Conservation (phyloP, 73 alveolate genomes). For the Tetrahymena borealis region DNA sequence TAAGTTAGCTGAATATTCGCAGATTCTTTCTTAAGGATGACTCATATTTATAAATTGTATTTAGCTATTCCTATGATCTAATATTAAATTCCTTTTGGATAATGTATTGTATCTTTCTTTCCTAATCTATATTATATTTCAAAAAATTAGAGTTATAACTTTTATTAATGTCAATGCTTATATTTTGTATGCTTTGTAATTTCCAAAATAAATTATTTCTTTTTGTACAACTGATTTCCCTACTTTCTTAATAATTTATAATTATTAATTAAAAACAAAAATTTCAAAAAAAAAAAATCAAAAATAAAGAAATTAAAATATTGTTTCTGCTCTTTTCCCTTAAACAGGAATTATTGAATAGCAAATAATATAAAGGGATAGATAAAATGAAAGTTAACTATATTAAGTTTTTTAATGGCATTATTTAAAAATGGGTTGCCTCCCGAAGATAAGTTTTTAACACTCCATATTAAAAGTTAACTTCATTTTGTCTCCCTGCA, state of each 20-base stretch:
- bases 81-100: not conserved
- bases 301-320: not conserved
- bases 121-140: not conserved
- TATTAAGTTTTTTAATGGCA: not conserved
- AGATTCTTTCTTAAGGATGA: conserved; percentile 39
- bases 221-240: not conserved
- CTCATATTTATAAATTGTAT: not conserved
- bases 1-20: conserved; percentile 13
- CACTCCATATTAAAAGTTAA: not conserved
- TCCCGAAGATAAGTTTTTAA: not conserved
- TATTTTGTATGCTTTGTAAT: not conserved
- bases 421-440: not conserved
- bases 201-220: not conserved
- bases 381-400: not conserved
- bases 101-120: not conserved
- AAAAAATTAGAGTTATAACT: not conserved
- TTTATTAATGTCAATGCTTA: not conserved
- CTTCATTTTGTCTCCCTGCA: not conserved
- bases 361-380: not conserved
- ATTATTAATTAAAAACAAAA: not conserved
- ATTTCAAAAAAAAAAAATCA: not conserved
- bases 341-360: not conserved
- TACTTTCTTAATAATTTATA: not conserved
- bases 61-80: not conserved
- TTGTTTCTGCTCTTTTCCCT: not conserved